Base-by-base conservation (phyloP, 345 rosid species). In the Citrus sp. region DNA sequence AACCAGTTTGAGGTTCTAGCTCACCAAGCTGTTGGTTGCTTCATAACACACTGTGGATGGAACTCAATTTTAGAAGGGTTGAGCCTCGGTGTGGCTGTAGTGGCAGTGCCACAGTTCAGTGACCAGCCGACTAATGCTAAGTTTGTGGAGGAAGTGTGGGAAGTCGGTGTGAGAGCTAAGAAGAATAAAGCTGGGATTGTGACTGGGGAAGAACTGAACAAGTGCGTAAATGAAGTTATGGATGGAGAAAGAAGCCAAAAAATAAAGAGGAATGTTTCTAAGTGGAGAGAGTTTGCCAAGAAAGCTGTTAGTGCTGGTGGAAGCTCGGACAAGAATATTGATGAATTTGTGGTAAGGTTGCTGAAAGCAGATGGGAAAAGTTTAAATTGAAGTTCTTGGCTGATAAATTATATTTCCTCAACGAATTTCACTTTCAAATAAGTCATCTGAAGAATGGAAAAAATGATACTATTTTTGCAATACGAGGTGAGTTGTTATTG, bases 51-150 rank as follows among this genome's bases (percentile, higher is more conserved):
- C 34, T 81, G 87, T 67, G 89, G 90, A 40, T 88, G 92, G 89
- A 88, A 88, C 78, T 88, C 89, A 4, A 87, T 81, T 1, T 60
- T 85, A 18, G 89, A 88, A 71, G 89, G 80, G 37, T 3, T 87
- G 77, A 84, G 86, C 80, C 80, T 87, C 2, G 87, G 89, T 6
- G 81, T 87, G 72, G 87, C 88, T 8, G 81, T 87, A 87, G 84
- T 87, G 77, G 69, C 81, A 8, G 42, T 82, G 55, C 82, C 87
- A 0, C 82, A 83, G 61, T 77, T 88, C 82, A 78, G 82, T 40
- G 92, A 86, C 77, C 90, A 89, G 82, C 87, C 87, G 5, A 83
- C 82, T 2, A 86, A 89, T 76, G 87, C 90, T 21, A 83, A 86
- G 88, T 82, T 84, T 42, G 61, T 83, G 64, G 89, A 84, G 78